Evolutionary conservation across 106 monocot species (phyloP).

Genomic region (Apostasia ramifera): DNA sequence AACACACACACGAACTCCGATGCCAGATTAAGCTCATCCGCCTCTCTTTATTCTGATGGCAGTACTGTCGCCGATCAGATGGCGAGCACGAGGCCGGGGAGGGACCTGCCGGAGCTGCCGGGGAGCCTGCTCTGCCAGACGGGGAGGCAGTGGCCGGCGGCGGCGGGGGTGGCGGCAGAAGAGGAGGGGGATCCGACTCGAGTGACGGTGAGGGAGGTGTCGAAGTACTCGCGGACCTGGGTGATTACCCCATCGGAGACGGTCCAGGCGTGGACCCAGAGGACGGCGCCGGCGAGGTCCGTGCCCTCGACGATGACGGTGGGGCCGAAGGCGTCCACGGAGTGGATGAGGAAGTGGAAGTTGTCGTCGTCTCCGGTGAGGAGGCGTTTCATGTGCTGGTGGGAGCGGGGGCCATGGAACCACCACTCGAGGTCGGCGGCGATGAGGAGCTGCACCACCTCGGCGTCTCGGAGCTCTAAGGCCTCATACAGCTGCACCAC

Average conservation of each 20-base stretch:
- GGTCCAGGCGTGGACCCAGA: constrained; percentile 64
- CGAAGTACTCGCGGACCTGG: constrained; percentile 80
- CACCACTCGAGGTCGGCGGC: constrained; percentile 48
- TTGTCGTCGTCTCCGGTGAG: constrained; percentile 19
- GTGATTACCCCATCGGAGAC: constrained; percentile 44
- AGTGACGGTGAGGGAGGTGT: constrained; percentile 70
- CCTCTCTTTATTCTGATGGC: no score
- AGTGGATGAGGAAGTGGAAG: constrained; percentile 24
- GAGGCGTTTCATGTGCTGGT: constrained; percentile 53
- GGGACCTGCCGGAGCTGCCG: neutral
- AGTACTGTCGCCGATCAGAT: neutral
- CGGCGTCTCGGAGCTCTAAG: constrained; percentile 22
- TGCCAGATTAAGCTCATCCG: no score
- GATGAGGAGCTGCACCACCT: constrained; percentile 27
- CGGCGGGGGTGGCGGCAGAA: no score
- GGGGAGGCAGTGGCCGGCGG: neutral
- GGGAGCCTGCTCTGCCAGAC: constrained; percentile 18
- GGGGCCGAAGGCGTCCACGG: constrained; percentile 26
- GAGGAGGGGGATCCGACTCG: neutral
- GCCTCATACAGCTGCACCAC: constrained; percentile 24
- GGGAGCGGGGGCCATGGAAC: constrained; percentile 48
- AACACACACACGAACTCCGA: no score
- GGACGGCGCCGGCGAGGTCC: constrained; percentile 9
- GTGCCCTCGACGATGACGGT: constrained; percentile 42
- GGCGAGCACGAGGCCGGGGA: constrained; percentile 11